Conservation (phyloP, 345 rosid species). For the Citrus unshiu region DNA sequence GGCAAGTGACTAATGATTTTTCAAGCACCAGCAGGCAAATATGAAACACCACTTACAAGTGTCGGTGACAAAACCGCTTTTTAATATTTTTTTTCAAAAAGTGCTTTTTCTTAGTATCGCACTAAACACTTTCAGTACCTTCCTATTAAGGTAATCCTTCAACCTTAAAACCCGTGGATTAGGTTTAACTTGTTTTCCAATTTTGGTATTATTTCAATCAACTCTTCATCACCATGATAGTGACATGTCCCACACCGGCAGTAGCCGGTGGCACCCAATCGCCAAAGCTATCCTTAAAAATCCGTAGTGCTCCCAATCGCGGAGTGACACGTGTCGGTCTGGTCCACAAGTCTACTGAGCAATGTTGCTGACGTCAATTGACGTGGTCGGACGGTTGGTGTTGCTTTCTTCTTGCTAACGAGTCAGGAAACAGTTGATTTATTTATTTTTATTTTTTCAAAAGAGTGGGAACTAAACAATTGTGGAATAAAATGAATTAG, state of each 20-base stretch:
- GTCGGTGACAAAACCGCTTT: not conserved
- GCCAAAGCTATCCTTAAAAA: not conserved
- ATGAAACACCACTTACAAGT: not conserved
- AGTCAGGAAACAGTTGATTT: not conserved
- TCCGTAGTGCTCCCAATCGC: not conserved
- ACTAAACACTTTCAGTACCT: constrained; percentile 11
- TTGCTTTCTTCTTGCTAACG: not conserved
- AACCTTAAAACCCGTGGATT: constrained; percentile 25
- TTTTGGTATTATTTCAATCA: constrained; percentile 18
- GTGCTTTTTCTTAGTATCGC: no score
- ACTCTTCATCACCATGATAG: not conserved
- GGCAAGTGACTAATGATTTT: no score
- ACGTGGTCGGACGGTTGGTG: constrained; percentile 15
- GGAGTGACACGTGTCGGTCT: not conserved
- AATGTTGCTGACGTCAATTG: not conserved
- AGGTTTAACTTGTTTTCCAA: constrained; percentile 13
- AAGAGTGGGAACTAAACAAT: not conserved
- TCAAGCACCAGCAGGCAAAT: no score
- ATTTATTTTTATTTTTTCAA: no score
- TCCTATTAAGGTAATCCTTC: constrained; percentile 26
- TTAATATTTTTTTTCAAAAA: no score
- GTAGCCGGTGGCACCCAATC: constrained; percentile 21
- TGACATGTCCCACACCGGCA: constrained; percentile 18
- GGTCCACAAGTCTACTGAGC: not conserved
- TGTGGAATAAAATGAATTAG: not conserved